A percentile compares a stretch with the other conserved stretches of the same genome.
These are phyloP conservation scores for Raffaelea albimanens DNA, from an alignment of 2,329 filamentous ascomycete genomes.

Conservation along the genomic window DNA sequence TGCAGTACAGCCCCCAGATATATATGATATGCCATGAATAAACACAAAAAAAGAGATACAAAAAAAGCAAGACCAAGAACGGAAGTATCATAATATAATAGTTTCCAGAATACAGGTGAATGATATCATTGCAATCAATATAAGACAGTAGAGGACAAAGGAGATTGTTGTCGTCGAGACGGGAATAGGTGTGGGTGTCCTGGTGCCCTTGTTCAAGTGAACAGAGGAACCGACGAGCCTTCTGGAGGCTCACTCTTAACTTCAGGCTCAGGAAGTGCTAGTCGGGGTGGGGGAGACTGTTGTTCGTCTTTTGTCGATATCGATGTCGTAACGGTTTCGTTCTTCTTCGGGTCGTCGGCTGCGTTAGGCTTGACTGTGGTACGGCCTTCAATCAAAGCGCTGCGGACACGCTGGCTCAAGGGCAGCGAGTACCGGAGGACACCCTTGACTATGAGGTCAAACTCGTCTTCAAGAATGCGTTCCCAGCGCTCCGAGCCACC, in stretches of 20 bases:
- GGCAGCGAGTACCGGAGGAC: constrained; percentile 73
- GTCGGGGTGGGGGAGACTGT: background rate
- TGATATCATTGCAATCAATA: no score
- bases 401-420: constrained; percentile 49
- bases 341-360: constrained; percentile 40
- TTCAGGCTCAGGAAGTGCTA: no score
- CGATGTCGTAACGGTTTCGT: constrained; percentile 27
- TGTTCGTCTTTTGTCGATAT: background rate
- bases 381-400: constrained; percentile 49
- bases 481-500: constrained; percentile 85
- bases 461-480: constrained; percentile 79
- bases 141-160: background rate
- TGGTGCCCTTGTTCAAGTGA: background rate
- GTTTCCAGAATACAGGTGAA: background rate
- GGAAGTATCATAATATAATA: background rate
- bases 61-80: background rate
- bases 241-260: no score
- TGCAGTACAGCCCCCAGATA: background rate
- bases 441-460: constrained; percentile 85
- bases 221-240: no score
- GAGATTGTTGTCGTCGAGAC: background rate
- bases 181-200: background rate
- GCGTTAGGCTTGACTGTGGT: constrained; percentile 53
- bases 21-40: background rate
- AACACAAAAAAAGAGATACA: background rate